These are phyloP conservation scores for Casaregolazyma lundiana DNA, from an alignment of 1,139 yeast genomes.

Conservation along the genomic window DNA sequence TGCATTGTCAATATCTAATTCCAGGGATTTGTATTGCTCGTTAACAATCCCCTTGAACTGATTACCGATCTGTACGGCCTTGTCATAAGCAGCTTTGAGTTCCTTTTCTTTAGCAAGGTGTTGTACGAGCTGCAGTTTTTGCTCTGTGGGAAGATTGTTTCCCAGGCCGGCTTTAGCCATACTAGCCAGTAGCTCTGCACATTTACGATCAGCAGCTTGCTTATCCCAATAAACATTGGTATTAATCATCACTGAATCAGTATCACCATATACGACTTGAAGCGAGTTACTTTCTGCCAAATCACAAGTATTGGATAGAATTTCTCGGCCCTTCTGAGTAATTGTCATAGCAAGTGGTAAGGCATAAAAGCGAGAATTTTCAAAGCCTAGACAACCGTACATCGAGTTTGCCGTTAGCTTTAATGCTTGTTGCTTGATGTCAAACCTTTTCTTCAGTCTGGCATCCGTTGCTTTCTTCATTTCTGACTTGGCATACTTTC, in stretches of 20 bases:
- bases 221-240: conserved; percentile 51
- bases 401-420: conserved; percentile 97
- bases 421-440: conserved; percentile 92
- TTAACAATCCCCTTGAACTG: conserved; percentile 82
- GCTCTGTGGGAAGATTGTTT: neutral
- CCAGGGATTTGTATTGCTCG: conserved; percentile 79
- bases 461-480: conserved; percentile 63
- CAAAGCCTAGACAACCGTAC: conserved; percentile 98
- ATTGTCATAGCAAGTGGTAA: conserved; percentile 94
- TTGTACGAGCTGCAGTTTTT: conserved; percentile 5
- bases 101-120: conserved; percentile 8
- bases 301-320: conserved; percentile 87
- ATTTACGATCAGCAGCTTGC: conserved; percentile 3
- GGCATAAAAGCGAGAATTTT: conserved; percentile 89
- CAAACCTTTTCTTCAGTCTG: conserved; percentile 62
- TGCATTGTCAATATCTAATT: conserved; percentile 92
- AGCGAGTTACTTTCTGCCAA: conserved; percentile 81
- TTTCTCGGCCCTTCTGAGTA: conserved; percentile 93
- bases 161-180: conserved; percentile 7
- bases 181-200: conserved; percentile 8
- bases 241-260: conserved; percentile 98
- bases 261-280: conserved; percentile 94
- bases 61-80: conserved; percentile 79
- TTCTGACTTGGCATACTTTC: conserved; percentile 86
- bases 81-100: conserved; percentile 47